Evolutionary conservation across 192 early-diverging fungal species (phyloP).

Genomic region (Umbelopsis sp.): DNA sequence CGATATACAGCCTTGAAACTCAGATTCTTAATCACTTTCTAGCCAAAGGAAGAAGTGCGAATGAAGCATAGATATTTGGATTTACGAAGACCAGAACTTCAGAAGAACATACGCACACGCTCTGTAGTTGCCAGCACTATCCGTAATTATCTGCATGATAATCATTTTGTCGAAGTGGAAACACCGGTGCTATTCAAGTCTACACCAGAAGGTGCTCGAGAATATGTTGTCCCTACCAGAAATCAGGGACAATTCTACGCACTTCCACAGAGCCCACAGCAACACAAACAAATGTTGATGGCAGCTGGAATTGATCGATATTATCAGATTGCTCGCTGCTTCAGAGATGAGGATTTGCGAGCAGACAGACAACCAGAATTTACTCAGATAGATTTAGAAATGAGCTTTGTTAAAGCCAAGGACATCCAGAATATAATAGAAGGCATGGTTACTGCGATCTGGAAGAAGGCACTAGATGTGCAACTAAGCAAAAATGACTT

Average conservation of each 20-base stretch:
- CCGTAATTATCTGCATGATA: slow-evolving; percentile 67
- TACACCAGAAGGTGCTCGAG: slow-evolving; percentile 91
- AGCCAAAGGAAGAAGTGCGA: slow-evolving; percentile 79
- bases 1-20: slow-evolving; percentile 18
- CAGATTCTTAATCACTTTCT: slow-evolving; percentile 19
- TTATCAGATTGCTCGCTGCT: slow-evolving; percentile 92
- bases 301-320: slow-evolving; percentile 87
- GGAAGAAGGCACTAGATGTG: slow-evolving; percentile 56
- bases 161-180: slow-evolving; percentile 88
- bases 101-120: slow-evolving; percentile 73
- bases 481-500: slow-evolving; percentile 61
- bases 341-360: slow-evolving; percentile 86
- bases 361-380: slow-evolving; percentile 94
- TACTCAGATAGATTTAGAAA: slow-evolving; percentile 93
- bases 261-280: slow-evolving; percentile 88
- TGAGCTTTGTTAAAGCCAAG: slow-evolving; percentile 75
- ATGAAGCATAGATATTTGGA: slow-evolving; percentile 80
- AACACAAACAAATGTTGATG: slow-evolving; percentile 96
- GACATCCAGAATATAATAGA: slow-evolving; percentile 81
- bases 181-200: slow-evolving; percentile 91
- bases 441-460: slow-evolving; percentile 66
- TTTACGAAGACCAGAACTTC: slow-evolving; percentile 75
- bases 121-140: slow-evolving; percentile 68
- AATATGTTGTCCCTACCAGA: slow-evolving; percentile 93
- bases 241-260: slow-evolving; percentile 78